These are phyloP conservation scores for Besnoitia besnoiti DNA, from an alignment of 169 alveolate genomes.

Conservation along the genomic window DNA sequence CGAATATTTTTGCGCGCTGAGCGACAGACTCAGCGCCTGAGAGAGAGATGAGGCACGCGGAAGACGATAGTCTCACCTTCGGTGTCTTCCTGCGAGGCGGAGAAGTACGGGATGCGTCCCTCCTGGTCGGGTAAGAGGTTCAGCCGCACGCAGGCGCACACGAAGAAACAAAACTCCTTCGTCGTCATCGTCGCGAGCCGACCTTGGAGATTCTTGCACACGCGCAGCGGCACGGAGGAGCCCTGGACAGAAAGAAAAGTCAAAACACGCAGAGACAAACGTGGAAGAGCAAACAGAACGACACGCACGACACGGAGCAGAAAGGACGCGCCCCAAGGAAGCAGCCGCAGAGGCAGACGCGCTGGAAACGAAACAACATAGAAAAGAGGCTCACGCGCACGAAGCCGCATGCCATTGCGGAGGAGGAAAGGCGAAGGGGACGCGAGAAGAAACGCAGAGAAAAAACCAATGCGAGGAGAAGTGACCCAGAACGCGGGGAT, in stretches of 20 bases:
- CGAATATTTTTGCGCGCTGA: no score
- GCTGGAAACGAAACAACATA: neutral
- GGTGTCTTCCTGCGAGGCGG: neutral
- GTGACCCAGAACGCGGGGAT: neutral
- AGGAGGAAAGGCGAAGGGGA: neutral
- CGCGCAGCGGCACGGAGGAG: neutral
- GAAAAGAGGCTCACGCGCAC: no score
- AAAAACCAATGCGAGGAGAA: neutral
- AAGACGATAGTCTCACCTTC: slow-evolving; percentile 5
- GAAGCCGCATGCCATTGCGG: no score
- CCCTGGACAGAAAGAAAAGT: neutral
- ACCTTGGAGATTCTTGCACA: neutral
- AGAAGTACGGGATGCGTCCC: slow-evolving; percentile 7
- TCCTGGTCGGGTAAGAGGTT: neutral
- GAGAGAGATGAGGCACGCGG: no score
- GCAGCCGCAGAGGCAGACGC: neutral
- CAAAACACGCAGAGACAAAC: neutral
- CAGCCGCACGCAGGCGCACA: slow-evolving; percentile 36
- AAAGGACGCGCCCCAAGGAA: neutral
- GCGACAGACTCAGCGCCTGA: no score
- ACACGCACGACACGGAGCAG: neutral
- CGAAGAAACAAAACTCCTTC: slow-evolving; percentile 22
- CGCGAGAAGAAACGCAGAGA: neutral
- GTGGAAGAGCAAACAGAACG: neutral
- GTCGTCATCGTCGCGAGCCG: neutral